These are phyloP conservation scores for Aspergillus tubingensis DNA, from an alignment of 2,329 filamentous ascomycete species.

Conservation along the genomic window DNA sequence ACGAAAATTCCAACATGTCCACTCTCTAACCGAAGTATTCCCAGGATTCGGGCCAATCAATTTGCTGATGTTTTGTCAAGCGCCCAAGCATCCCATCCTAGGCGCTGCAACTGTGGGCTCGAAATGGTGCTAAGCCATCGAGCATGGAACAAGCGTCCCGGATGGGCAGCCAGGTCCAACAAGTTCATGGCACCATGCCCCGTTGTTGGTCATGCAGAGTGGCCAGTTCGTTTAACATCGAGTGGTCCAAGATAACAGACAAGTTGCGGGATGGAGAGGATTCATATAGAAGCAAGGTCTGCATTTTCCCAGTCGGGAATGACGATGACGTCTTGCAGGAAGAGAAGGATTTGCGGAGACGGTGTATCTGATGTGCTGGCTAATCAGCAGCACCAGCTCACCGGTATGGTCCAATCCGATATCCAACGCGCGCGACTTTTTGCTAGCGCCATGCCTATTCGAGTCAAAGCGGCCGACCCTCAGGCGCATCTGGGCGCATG, in stretches of 20 bases:
- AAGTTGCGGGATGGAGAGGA: neutral
- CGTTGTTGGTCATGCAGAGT: neutral
- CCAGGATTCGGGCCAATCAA: neutral
- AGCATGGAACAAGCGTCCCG: neutral
- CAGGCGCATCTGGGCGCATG: neutral
- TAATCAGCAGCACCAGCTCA: neutral
- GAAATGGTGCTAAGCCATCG: neutral
- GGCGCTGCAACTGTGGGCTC: neutral
- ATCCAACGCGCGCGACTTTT: neutral
- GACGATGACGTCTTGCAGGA: neutral
- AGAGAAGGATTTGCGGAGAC: neutral
- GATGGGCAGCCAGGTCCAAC: neutral
- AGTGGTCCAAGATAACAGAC: neutral
- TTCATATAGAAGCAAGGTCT: neutral
- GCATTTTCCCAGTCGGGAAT: slow-evolving; percentile 9
- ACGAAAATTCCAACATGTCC: neutral
- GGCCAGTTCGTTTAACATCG: neutral
- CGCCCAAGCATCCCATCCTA: neutral
- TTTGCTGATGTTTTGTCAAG: neutral
- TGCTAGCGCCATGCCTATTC: neutral
- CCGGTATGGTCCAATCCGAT: neutral
- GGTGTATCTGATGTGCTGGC: neutral
- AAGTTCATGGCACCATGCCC: neutral
- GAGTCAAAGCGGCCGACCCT: neutral
- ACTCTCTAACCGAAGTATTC: neutral